These are phyloP conservation scores for Iris macrosiphon DNA, from an alignment of 106 monocot species.

Conservation along the genomic window DNA sequence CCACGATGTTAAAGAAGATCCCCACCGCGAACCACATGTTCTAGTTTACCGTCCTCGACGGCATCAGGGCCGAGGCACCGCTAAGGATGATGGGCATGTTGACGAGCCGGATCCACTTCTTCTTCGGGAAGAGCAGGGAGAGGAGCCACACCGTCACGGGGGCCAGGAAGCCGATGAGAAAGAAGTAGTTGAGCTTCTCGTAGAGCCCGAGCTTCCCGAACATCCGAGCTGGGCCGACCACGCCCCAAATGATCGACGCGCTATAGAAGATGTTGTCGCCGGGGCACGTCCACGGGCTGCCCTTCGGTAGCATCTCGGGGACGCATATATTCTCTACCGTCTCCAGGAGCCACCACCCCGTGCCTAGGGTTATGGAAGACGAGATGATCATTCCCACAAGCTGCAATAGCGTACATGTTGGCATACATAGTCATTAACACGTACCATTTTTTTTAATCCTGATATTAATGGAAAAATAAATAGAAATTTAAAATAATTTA, in stretches of 20 bases:
- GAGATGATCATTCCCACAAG: conserved; percentile 19
- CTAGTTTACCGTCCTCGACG: conserved; percentile 22
- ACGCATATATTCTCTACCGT: conserved; percentile 18
- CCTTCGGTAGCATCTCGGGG: conserved; percentile 8
- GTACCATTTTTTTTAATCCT: too few species aligned
- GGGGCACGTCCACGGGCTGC: conserved; percentile 52
- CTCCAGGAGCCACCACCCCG: conserved; percentile 30
- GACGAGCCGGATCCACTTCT: conserved; percentile 37
- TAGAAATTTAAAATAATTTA: too few species aligned
- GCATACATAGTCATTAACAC: too few species aligned
- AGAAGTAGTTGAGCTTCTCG: conserved; percentile 19
- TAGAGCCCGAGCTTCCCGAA: conserved; percentile 25
- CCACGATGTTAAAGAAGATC: conserved; percentile 20
- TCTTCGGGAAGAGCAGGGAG: conserved; percentile 12
- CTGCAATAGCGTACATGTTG: too few species aligned
- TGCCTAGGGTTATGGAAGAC: conserved; percentile 11
- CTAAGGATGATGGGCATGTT: conserved; percentile 24
- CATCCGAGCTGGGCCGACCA: conserved; percentile 17
- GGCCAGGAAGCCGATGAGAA: conserved; percentile 22
- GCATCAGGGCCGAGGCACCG: conserved; percentile 7
- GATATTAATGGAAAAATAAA: too few species aligned
- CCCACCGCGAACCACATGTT: conserved; percentile 23
- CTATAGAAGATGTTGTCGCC: conserved; percentile 10
- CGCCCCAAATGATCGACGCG: conserved; percentile 29
- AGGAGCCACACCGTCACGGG: conserved; percentile 25